Evolutionary conservation across 1,139 yeast species (phyloP), one percentile per base, ranked within the genome.

Genomic region (Magnusiomyces paraingens): DNA sequence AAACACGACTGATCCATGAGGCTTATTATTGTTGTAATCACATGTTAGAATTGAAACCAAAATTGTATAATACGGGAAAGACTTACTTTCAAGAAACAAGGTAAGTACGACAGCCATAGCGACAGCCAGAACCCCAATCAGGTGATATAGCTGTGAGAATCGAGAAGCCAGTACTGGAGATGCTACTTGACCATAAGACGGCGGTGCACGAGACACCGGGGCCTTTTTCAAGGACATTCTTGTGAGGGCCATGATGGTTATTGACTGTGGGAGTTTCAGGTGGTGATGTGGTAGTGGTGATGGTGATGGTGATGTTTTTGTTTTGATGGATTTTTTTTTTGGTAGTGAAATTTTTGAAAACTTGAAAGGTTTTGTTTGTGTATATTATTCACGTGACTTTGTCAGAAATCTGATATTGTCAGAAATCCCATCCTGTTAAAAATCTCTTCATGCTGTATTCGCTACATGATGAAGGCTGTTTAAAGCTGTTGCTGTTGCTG

Each of bases 81-180:
- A 48, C 57, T 38, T 44, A 57, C 58, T 46, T 15, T 61, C 52
- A 17, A 53, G 50, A 21, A 58, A 53, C 29, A 55, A 18, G 5
- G 56, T 47, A 41, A 62, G 51, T 11, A 58, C 36, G 5, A 60
- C 20, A 2, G 65, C 55, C 21, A 59, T 35, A 1, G 50, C 41
- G 57, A 61, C 61, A 32, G 64, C 54, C 17, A 59, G 55, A 32
- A 61, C 52, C 41, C 56, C 52, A n/a, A 64, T 55, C 50, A 67
- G 54, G 51, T 59, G 61, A 42, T 58, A 52, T 49, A 68, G 55
- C 47, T 61, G 63, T 20, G 62, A 64, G 53, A 68, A 68, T 36
- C 73, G 61, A 40, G 61, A 55, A 57, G 63, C 65, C 38, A 65
- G 56, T 14, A 68, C 62, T 8, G 62, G 62, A 4, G 64, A 50